A percentile compares a stretch with the other conserved stretches of the same genome.
Conservation (phyloP, 73 alveolate genomes). For the Symbiodinium pilosum region DNA sequence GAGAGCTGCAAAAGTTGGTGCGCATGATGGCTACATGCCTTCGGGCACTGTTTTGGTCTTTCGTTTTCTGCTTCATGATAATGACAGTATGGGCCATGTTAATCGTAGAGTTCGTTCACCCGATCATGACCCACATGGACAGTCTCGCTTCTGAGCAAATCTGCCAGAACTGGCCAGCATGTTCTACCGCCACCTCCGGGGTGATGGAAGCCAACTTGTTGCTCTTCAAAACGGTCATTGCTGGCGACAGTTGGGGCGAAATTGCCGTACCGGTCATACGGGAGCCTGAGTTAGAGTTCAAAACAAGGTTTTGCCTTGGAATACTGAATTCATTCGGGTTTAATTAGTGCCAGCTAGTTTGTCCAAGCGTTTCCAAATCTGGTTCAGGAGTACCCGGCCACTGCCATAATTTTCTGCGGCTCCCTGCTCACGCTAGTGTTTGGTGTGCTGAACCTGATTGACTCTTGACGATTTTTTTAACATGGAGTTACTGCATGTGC, state of each 20-base stretch:
- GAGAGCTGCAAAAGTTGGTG: slow-evolving; percentile 52
- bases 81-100: slow-evolving; percentile 72
- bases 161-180: background rate
- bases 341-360: no score
- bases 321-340: no score
- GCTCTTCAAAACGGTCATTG: slow-evolving; percentile 58
- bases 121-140: background rate
- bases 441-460: slow-evolving; percentile 48
- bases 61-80: slow-evolving; percentile 33
- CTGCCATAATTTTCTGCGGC: slow-evolving; percentile 50
- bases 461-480: no score
- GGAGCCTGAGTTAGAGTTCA: background rate
- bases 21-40: slow-evolving; percentile 54
- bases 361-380: no score
- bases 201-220: slow-evolving; percentile 38
- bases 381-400: background rate
- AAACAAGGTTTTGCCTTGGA: no score
- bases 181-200: background rate
- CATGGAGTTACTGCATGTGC: no score
- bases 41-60: background rate
- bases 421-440: slow-evolving; percentile 56
- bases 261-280: slow-evolving; percentile 69
- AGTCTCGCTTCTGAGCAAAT: background rate
- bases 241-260: slow-evolving; percentile 90
- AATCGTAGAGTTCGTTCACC: background rate